phyloP scores from a whole-genome alignment of 352 stramenopile genomes.

The Ochromonadaceae sp. region DNA sequence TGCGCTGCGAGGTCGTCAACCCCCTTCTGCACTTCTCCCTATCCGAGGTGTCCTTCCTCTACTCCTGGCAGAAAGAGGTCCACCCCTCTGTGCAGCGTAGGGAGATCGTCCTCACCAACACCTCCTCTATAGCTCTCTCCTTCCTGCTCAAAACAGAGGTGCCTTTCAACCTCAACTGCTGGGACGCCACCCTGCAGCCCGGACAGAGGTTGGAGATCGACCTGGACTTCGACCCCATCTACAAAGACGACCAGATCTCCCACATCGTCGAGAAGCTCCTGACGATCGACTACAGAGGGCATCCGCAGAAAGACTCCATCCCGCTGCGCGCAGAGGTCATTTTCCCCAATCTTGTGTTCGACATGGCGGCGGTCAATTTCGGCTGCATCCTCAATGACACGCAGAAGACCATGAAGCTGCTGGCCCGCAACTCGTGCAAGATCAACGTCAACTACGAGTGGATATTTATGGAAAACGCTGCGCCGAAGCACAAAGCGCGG shows the following conservation, averaged over 20 bases:
- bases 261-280: slow-evolving; percentile 65
- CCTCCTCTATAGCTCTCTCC: slow-evolving; percentile 59
- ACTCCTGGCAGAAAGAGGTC: slow-evolving; percentile 54
- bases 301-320: slow-evolving; percentile 71
- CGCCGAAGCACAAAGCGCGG: too few species aligned
- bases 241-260: slow-evolving; percentile 68
- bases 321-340: slow-evolving; percentile 71
- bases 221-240: slow-evolving; percentile 80
- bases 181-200: slow-evolving; percentile 62
- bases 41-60: slow-evolving; percentile 54
- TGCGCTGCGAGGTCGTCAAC: slow-evolving; percentile 70
- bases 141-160: slow-evolving; percentile 70
- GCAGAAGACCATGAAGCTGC: slow-evolving; percentile 59
- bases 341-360: slow-evolving; percentile 82
- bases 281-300: slow-evolving; percentile 53
- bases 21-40: slow-evolving; percentile 58
- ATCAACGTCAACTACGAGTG: slow-evolving; percentile 67
- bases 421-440: slow-evolving; percentile 69
- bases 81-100: slow-evolving; percentile 49
- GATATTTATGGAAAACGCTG: slow-evolving; percentile 82
- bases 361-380: slow-evolving; percentile 71
- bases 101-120: slow-evolving; percentile 60
- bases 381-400: slow-evolving; percentile 86
- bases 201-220: slow-evolving; percentile 51
- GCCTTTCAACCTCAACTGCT: slow-evolving; percentile 74